Conservation (phyloP, 2,329 filamentous ascomycete species). For the Tolypocladium endophyticum region DNA sequence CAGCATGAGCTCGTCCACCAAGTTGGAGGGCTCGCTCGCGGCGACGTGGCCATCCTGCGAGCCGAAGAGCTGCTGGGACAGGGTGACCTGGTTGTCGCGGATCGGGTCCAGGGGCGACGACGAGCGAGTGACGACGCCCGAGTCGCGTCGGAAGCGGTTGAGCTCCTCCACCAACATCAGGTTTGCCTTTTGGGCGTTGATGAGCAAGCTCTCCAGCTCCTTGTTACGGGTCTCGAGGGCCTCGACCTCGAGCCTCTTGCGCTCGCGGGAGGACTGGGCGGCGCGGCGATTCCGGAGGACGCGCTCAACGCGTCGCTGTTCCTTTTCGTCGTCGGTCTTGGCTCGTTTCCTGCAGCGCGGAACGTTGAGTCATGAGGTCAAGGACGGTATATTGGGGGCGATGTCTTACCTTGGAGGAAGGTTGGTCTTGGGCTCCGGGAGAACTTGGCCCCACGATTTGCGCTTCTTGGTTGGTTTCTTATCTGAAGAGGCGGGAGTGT, state of each 20-base stretch:
- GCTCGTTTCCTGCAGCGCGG: constrained; percentile 65
- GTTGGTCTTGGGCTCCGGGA: constrained; percentile 93
- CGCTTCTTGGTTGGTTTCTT: constrained; percentile 84
- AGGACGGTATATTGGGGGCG: neutral
- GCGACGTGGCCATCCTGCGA: constrained; percentile 29
- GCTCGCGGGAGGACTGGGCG: constrained; percentile 91
- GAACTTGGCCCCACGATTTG: constrained; percentile 97
- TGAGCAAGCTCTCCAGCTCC: constrained; percentile 54
- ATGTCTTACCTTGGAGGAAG: constrained; percentile 68
- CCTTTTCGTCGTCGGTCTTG: constrained; percentile 98
- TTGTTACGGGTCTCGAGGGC: constrained; percentile 67
- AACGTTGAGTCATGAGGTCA: neutral
- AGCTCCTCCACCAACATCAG: constrained; percentile 38
- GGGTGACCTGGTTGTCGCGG: constrained; percentile 38
- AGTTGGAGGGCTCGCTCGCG: constrained; percentile 15
- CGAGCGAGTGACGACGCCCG: constrained; percentile 28
- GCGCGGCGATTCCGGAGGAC: constrained; percentile 93
- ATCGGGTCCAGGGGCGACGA: constrained; percentile 31
- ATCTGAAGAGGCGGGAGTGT: constrained; percentile 22
- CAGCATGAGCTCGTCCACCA: constrained; percentile 33
- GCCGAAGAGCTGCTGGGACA: constrained; percentile 49
- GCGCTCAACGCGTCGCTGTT: constrained; percentile 92
- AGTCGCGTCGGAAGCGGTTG: constrained; percentile 33
- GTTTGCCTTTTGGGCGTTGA: constrained; percentile 46
- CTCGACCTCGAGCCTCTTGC: constrained; percentile 82